Conservation (phyloP, 257 asterid species). For the Fraxinus cuspidata region DNA sequence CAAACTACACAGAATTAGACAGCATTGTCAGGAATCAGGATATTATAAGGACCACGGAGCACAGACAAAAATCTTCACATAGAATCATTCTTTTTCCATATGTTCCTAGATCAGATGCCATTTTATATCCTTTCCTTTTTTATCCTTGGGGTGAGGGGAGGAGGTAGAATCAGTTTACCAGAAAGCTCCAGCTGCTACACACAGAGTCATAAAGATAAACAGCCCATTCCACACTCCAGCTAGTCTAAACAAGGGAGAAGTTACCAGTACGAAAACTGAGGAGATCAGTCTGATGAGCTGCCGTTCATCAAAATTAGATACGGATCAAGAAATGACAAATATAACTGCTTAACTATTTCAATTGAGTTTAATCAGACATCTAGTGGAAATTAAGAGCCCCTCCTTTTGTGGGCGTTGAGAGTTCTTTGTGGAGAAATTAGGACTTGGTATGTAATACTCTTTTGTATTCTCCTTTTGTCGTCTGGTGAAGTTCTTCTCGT, state of each 20-base stretch:
- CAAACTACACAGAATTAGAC: no score
- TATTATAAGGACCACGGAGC: no score
- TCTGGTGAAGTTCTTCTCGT: no score
- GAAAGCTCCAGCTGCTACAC: conserved; percentile 73
- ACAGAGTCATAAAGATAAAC: conserved; percentile 82
- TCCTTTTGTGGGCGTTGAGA: no score
- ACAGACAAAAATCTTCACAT: neutral
- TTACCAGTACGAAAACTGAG: conserved; percentile 56
- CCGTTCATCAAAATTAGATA: conserved; percentile 37
- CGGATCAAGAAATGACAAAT: conserved; percentile 6
- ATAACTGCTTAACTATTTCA: conserved; percentile 8
- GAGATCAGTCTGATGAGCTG: conserved; percentile 63
- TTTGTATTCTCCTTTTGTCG: no score
- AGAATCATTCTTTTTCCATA: neutral
- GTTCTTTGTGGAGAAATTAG: no score
- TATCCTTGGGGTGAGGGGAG: neutral
- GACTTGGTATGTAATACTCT: no score
- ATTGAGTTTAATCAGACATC: no score
- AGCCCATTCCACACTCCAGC: conserved; percentile 90
- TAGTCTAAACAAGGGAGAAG: conserved; percentile 70
- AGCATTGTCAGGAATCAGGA: no score
- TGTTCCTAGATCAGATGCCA: neutral
- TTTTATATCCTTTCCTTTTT: neutral
- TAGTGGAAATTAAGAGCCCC: no score
- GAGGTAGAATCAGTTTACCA: conserved; percentile 45